These are phyloP conservation scores for Handroanthus guayacan DNA, from an alignment of 257 asterid species.

Conservation along the genomic window DNA sequence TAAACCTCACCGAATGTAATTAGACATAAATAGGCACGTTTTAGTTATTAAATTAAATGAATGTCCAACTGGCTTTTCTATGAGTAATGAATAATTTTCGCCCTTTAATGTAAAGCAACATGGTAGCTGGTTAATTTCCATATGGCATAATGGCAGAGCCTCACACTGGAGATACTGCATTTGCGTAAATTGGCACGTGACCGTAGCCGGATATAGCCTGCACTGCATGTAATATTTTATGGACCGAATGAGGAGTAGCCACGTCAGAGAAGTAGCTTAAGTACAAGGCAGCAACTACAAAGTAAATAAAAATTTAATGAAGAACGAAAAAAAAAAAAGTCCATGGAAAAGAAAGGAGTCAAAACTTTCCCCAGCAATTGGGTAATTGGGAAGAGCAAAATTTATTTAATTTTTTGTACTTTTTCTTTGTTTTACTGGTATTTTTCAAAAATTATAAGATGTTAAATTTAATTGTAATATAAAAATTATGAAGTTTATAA, in stretches of 20 bases:
- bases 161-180: neutral
- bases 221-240: neutral
- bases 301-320: neutral
- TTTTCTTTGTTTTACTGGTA: too few relatives aligned
- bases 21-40: too few relatives aligned
- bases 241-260: neutral
- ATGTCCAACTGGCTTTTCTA: neutral
- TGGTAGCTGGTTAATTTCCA: conserved; percentile 11
- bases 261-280: neutral
- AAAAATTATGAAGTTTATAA: too few relatives aligned
- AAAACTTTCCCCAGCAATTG: too few relatives aligned
- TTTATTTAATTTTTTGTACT: too few relatives aligned
- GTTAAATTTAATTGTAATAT: too few relatives aligned
- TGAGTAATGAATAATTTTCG: neutral
- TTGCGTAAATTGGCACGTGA: conserved; percentile 31
- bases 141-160: conserved; percentile 34
- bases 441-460: too few relatives aligned
- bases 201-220: conserved; percentile 15
- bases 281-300: neutral
- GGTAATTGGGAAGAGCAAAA: too few relatives aligned
- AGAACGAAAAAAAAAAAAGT: neutral
- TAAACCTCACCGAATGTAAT: too few relatives aligned
- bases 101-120: neutral
- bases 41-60: too few relatives aligned
- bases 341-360: too few relatives aligned